Evolutionary conservation across 768 basidiomycete species (phyloP).

Genomic region (Nevesoporus exiguus): DNA sequence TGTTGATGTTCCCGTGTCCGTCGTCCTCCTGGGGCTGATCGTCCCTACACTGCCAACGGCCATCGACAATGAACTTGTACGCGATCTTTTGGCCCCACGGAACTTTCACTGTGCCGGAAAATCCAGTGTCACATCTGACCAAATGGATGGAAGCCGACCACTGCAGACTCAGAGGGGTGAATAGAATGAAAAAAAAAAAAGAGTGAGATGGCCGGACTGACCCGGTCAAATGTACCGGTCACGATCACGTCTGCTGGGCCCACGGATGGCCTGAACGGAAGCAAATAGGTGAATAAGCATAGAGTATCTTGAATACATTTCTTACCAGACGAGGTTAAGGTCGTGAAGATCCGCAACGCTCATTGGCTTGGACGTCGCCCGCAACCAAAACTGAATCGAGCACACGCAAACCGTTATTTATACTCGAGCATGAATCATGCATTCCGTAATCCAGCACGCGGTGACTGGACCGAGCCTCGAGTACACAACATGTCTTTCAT

Average conservation of each 20-base stretch:
- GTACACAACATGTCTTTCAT: conserved; percentile 13
- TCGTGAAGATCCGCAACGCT: conserved; percentile 43
- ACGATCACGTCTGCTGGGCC: conserved; percentile 58
- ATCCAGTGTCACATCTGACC: conserved; percentile 50
- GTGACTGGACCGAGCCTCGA: conserved; percentile 4
- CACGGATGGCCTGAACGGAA: conserved; percentile 50
- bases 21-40: conserved; percentile 61
- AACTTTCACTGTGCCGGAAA: conserved; percentile 49
- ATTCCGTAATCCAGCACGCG: conserved; percentile 25
- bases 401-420: conserved; percentile 17
- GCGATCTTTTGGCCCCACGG: conserved; percentile 61
- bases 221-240: conserved; percentile 78
- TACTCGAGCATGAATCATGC: conserved; percentile 2
- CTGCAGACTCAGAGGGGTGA: conserved; percentile 32
- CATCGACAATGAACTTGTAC: conserved; percentile 84
- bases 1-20: conserved; percentile 64
- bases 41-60: conserved; percentile 53
- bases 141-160: conserved; percentile 61
- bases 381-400: conserved; percentile 21
- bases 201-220: conserved; percentile 32
- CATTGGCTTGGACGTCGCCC: conserved; percentile 26
- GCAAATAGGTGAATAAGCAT: conserved; percentile 1
- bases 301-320: conserved; percentile 13
- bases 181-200: neutral
- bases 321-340: conserved; percentile 52